Conservation (phyloP, 1,284 basidiomycete genomes). For the Sporisorium reilianum region DNA sequence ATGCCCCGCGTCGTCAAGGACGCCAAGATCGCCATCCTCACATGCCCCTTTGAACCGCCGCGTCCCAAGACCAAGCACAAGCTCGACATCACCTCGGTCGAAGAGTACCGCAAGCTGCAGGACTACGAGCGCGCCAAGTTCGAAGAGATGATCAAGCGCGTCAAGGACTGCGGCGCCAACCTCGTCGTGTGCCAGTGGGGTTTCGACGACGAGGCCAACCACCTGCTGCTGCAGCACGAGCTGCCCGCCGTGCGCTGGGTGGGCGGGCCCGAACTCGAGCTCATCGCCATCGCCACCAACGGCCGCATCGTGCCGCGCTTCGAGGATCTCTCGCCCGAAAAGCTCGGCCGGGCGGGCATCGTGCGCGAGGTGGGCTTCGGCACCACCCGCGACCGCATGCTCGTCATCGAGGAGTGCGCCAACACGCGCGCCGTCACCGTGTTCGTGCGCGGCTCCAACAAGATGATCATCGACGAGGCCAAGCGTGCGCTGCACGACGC, state of each 20-base stretch:
- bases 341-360: slow-evolving; percentile 91
- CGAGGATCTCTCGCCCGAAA: slow-evolving; percentile 89
- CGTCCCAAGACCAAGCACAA: slow-evolving; percentile 99
- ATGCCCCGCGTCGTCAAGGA: slow-evolving; percentile 91
- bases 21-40: slow-evolving; percentile 94
- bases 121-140: slow-evolving; percentile 98
- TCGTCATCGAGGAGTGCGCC: slow-evolving; percentile 98
- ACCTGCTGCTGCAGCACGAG: slow-evolving; percentile 95
- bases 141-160: slow-evolving; percentile 93
- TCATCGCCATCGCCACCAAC: slow-evolving; percentile 98
- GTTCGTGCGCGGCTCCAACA: slow-evolving; percentile 96
- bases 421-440: slow-evolving; percentile 96
- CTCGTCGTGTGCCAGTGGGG: slow-evolving; percentile 99
- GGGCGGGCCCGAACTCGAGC: slow-evolving; percentile 97
- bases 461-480: slow-evolving; percentile 97
- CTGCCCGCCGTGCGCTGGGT: slow-evolving; percentile 99
- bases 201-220: slow-evolving; percentile 99
- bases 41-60: slow-evolving; percentile 98
- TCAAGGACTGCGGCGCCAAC: slow-evolving; percentile 98
- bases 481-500: slow-evolving; percentile 98
- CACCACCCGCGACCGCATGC: slow-evolving; percentile 98
- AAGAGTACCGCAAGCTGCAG: slow-evolving; percentile 94
- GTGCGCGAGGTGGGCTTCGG: slow-evolving; percentile 96
- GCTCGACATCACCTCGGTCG: slow-evolving; percentile 96
- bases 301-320: slow-evolving; percentile 98